Evolutionary conservation across 257 asterid species (phyloP), one percentile per base, ranked within the genome.

Genomic region (Lithospermum erythrorhizon): DNA sequence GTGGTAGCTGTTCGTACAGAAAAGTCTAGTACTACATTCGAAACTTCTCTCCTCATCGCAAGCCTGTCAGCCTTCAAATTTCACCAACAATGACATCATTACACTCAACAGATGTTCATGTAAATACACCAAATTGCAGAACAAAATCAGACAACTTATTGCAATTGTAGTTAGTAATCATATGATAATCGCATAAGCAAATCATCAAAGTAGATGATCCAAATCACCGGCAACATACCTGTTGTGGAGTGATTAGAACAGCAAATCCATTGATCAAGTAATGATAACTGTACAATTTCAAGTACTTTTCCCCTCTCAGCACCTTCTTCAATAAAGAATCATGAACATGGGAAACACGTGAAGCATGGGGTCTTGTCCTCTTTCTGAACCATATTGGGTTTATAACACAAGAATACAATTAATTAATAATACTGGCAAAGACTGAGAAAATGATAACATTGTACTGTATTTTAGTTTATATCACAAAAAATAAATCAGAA

Each of bases 211-310:
- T 24, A 55, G 47, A 9, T 24, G 18, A 52, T n/a, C 45, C 6
- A 35, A 35, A 6, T 25, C 23, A 37, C 15, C 20, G 53, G 51
- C 1, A 58, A 59, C 62, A 54, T 69, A 86, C 97, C 96, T 93
- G 99, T 53, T 72, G 83, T 47, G 89, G 83, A 65, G 95, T 86
- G 68, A 93, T 90, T 6, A 93, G 87, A 66, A 87, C 97, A 9
- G 96, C 87, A 62, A 93, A 93, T 21, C 99, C 99, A 58, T 93
- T 89, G 72, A 93, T 84, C 66, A 93, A 81, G 77, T 71, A 93
- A 68, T 81, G 95, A 81, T 93, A 93, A 85, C 97, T 86, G 76
- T 86, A 87, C n/a, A 93, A 79, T 78, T 89, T 93, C 51, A 89
- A 73, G 72, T 89, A 93, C 70, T 75, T 84, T 75, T 89, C 89